phyloP scores from a whole-genome alignment of 2,329 filamentous ascomycete genomes.

The Dactylellina leptospora region DNA sequence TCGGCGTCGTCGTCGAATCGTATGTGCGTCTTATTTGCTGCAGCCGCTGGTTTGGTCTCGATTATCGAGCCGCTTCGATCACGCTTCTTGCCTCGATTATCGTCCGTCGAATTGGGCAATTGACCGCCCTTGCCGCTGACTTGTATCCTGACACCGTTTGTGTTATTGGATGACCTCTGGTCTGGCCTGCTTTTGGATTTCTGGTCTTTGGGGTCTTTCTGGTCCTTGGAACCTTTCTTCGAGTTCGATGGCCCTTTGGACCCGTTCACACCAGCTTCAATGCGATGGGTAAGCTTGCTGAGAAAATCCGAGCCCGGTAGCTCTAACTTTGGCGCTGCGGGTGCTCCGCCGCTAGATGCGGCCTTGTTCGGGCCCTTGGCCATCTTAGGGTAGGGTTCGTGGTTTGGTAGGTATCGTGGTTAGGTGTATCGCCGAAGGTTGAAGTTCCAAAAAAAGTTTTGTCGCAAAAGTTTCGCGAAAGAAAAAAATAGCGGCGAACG shows the following conservation, averaged over 20 bases:
- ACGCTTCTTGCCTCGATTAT: constrained; percentile 48
- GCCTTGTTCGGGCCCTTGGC: constrained; percentile 43
- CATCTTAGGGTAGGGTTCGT: constrained; percentile 12
- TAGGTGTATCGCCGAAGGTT: neutral
- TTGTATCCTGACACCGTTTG: constrained; percentile 22
- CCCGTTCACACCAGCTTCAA: constrained; percentile 38
- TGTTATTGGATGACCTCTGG: neutral
- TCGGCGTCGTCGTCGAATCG: constrained; percentile 34
- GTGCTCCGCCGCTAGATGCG: neutral
- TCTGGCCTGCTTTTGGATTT: constrained; percentile 12
- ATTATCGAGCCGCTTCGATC: constrained; percentile 49
- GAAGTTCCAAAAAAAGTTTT: constrained; percentile 10
- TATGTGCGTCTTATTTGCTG: constrained; percentile 37
- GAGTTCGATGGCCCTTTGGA: constrained; percentile 17
- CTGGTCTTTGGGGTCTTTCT: constrained; percentile 13
- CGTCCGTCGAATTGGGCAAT: constrained; percentile 17
- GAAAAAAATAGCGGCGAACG: constrained; percentile 44
- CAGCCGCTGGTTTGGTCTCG: constrained; percentile 12
- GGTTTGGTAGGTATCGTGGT: neutral
- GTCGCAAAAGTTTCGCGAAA: constrained; percentile 20
- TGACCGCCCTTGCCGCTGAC: constrained; percentile 32
- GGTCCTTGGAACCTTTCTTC: constrained; percentile 35
- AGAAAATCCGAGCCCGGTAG: constrained; percentile 40
- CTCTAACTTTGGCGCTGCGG: constrained; percentile 14
- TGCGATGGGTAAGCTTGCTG: constrained; percentile 48